These are phyloP conservation scores for Stipa capillata DNA, from an alignment of 176 grass and related monocot species.

Conservation along the genomic window DNA sequence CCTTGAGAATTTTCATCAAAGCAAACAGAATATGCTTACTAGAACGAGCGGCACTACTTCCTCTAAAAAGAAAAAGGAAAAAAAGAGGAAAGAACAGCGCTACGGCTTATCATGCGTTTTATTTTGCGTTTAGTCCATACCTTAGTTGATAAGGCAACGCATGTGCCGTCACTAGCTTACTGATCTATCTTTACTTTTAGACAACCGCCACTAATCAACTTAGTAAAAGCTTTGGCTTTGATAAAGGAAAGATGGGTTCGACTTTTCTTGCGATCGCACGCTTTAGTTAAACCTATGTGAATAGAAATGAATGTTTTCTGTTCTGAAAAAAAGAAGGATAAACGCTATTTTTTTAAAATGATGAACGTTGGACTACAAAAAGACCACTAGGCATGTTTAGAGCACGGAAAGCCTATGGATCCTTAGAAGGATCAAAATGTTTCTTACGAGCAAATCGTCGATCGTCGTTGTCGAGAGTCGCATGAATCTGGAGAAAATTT, in stretches of 20 bases:
- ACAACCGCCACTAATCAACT: background rate
- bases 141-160: background rate
- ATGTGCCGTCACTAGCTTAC: background rate
- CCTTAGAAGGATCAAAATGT: too few relatives aligned
- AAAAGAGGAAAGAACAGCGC: background rate
- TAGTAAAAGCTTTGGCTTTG: background rate
- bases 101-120: background rate
- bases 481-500: too few relatives aligned
- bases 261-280: background rate
- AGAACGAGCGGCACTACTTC: too few relatives aligned
- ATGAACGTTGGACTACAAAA: too few relatives aligned
- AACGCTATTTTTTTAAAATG: too few relatives aligned
- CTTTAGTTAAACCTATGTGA: background rate
- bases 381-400: too few relatives aligned
- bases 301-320: background rate
- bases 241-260: background rate
- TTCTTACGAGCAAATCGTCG: too few relatives aligned
- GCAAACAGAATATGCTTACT: background rate
- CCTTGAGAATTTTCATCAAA: background rate
- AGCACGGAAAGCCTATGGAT: too few relatives aligned
- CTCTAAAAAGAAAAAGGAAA: too few relatives aligned
- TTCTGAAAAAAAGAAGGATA: too few relatives aligned
- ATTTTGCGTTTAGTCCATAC: background rate
- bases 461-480: too few relatives aligned
- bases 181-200: background rate